Conservation (phyloP, 352 stramenopile species). For the Globisporangium megalacanthum region DNA sequence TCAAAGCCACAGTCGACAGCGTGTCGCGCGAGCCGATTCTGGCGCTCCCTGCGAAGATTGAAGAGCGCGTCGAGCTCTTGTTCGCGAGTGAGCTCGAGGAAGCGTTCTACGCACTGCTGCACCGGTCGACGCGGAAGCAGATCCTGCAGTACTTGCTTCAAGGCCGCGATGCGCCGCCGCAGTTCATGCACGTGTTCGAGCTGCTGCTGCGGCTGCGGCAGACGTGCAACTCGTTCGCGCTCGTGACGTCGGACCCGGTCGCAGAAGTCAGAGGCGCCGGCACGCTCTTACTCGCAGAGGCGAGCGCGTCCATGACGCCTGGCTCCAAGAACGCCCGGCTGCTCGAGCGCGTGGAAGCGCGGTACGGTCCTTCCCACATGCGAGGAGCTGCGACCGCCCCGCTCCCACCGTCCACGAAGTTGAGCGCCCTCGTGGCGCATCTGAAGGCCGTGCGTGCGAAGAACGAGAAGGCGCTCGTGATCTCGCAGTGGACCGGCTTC, state of each 20-base stretch:
- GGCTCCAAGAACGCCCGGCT: not conserved
- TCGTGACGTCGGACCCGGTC: constrained; percentile 53
- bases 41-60: constrained; percentile 48
- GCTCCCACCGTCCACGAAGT: constrained; percentile 53
- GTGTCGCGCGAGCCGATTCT: constrained; percentile 49
- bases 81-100: constrained; percentile 74
- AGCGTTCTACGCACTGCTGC: constrained; percentile 69
- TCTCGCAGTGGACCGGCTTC: constrained; percentile 86
- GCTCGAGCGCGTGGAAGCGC: constrained; percentile 25
- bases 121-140: constrained; percentile 73
- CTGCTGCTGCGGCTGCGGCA: constrained; percentile 83
- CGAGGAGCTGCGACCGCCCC: not conserved
- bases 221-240: constrained; percentile 61
- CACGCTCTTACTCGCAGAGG: constrained; percentile 18
- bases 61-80: constrained; percentile 47
- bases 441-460: constrained; percentile 38
- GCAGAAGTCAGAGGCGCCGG: constrained; percentile 31
- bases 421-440: constrained; percentile 46
- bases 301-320: constrained; percentile 14
- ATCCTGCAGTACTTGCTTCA: constrained; percentile 67
- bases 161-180: constrained; percentile 35
- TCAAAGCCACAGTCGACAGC: constrained; percentile 66
- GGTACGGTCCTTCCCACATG: constrained; percentile 4
- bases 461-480: constrained; percentile 65
- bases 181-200: constrained; percentile 89